Conservation (phyloP, 805 yeast genomes). For the Wickerhamiella sergipiensis region DNA sequence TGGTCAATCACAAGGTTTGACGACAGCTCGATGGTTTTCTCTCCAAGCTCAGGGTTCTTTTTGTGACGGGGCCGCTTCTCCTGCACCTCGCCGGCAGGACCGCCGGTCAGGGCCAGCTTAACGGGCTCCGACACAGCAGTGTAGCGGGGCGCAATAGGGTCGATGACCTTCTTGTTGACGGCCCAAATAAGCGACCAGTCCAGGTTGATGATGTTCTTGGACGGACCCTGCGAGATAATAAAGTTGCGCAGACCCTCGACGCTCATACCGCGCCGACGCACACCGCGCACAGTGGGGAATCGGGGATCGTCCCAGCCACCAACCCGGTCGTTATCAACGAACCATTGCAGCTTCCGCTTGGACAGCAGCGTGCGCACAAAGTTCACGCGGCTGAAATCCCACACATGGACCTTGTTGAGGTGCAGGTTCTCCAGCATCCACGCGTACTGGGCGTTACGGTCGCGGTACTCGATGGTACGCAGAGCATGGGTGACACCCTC, state of each 20-base stretch:
- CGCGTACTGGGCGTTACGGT: conserved; percentile 94
- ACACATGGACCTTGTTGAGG: conserved; percentile 84
- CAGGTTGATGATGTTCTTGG: conserved; percentile 87
- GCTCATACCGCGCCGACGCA: conserved; percentile 98
- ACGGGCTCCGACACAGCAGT: conserved; percentile 68
- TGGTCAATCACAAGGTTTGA: conserved; percentile 65
- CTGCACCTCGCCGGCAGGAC: conserved; percentile 44
- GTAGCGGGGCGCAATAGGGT: conserved; percentile 93
- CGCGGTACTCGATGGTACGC: conserved; percentile 97
- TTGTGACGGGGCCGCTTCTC: conserved; percentile 88
- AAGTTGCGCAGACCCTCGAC: conserved; percentile 94
- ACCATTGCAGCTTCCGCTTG: conserved; percentile 98
- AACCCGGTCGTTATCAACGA: conserved; percentile 83
- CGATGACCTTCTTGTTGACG: conserved; percentile 89
- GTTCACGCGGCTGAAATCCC: conserved; percentile 98
- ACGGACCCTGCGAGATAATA: conserved; percentile 92
- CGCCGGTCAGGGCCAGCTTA: conserved; percentile 46
- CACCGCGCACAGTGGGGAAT: conserved; percentile 99
- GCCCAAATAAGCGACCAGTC: conserved; percentile 99
- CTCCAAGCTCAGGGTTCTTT: conserved; percentile 85
- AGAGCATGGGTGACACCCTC: conserved; percentile 98
- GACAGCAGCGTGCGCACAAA: conserved; percentile 90
- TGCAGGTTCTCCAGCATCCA: conserved; percentile 80
- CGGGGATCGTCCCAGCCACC: conserved; percentile 98
- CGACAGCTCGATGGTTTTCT: conserved; percentile 58